These are phyloP conservation scores for Ceratocystis albifundus DNA, from an alignment of 2,329 filamentous ascomycete genomes.

Conservation along the genomic window DNA sequence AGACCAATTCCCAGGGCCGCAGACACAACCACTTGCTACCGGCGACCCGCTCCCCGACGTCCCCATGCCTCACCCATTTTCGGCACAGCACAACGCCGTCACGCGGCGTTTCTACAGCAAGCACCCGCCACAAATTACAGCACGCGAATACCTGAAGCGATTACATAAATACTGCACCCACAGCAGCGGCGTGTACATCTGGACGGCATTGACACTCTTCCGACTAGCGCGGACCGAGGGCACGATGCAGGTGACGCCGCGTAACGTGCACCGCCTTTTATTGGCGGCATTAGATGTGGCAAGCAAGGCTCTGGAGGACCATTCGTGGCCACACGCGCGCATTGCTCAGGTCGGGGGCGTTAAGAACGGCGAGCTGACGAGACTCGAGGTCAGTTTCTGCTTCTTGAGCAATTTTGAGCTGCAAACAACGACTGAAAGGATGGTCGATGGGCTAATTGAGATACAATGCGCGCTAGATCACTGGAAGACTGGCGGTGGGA, in stretches of 20 bases:
- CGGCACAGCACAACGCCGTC: constrained; percentile 55
- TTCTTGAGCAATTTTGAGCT: constrained; percentile 79
- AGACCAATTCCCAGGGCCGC: neutral
- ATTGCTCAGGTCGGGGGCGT: constrained; percentile 84
- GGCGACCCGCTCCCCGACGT: neutral
- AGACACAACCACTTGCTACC: neutral
- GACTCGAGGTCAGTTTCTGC: constrained; percentile 81
- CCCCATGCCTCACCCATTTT: neutral
- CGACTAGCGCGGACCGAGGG: constrained; percentile 66
- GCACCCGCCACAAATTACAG: constrained; percentile 65
- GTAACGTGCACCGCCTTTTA: constrained; percentile 77
- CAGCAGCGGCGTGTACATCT: constrained; percentile 81
- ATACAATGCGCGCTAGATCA: neutral
- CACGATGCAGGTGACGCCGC: constrained; percentile 65
- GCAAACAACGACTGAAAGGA: constrained; percentile 47
- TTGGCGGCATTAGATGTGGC: constrained; percentile 76
- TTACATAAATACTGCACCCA: constrained; percentile 88
- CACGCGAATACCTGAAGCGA: constrained; percentile 74
- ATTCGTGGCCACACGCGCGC: constrained; percentile 72
- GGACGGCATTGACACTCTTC: constrained; percentile 59
- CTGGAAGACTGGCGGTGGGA: neutral
- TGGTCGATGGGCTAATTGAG: constrained; percentile 8
- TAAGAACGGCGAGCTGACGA: constrained; percentile 64
- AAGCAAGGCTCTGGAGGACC: constrained; percentile 90
- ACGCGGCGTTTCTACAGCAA: constrained; percentile 91